phyloP scores from a whole-genome alignment of 2,329 filamentous ascomycete species.

The Fusarium udum region DNA sequence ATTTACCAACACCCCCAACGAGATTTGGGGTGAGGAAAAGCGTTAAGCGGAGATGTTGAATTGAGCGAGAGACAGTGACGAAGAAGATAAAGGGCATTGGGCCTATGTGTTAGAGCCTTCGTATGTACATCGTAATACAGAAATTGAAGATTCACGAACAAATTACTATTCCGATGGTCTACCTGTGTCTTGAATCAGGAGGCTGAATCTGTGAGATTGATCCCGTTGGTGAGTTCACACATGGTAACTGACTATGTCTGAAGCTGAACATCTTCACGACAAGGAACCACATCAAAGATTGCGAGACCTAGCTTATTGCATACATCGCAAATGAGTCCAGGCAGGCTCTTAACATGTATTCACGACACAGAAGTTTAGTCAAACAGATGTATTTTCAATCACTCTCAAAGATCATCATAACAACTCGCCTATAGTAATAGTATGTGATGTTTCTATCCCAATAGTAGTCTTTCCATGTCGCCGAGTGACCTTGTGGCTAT shows the following conservation, averaged over 20 bases:
- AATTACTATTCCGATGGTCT: neutral
- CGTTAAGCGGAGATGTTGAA: neutral
- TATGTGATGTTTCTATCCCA: neutral
- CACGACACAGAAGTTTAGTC: neutral
- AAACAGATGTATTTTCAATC: neutral
- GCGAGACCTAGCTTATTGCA: neutral
- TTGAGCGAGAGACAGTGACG: neutral
- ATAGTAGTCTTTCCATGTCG: neutral
- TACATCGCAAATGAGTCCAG: neutral
- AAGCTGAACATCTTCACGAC: neutral
- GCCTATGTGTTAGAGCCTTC: neutral
- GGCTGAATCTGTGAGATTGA: no score
- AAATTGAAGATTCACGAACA: neutral
- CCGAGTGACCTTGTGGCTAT: neutral
- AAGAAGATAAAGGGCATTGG: neutral
- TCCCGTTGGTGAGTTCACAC: neutral
- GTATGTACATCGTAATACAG: neutral
- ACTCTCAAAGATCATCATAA: neutral
- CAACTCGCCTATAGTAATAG: neutral
- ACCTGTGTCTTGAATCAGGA: neutral
- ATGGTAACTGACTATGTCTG: neutral
- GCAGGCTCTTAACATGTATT: neutral
- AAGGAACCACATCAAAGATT: neutral
- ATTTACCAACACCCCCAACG: neutral
- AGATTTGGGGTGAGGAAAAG: constrained; percentile 8